A percentile compares a stretch with the other conserved stretches of the same genome.
phyloP scores from a whole-genome alignment of 208 protist species.

The Leptomonas pyrrhocoris region DNA sequence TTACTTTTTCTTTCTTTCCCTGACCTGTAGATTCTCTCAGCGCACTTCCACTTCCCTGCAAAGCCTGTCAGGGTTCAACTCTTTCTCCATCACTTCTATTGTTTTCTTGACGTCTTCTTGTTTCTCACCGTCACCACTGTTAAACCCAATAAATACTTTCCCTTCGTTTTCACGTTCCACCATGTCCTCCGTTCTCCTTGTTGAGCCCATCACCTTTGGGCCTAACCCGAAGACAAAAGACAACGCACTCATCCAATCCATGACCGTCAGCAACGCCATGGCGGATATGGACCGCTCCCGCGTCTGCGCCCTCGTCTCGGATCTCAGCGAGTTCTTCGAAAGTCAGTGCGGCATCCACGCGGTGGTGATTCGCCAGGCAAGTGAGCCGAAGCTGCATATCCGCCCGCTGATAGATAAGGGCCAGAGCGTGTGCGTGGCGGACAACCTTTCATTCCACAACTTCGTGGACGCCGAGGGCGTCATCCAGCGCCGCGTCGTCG shows the following conservation, averaged over 20 bases:
- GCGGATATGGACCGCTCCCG: conserved; percentile 40
- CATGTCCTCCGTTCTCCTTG: conserved; percentile 44
- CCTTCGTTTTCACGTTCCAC: not conserved
- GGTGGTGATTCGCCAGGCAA: conserved; percentile 29
- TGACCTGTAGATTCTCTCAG: too few relatives aligned
- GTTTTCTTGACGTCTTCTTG: too few relatives aligned
- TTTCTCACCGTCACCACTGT: too few relatives aligned
- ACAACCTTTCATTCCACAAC: conserved; percentile 74
- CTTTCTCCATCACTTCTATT: too few relatives aligned
- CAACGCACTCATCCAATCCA: conserved; percentile 32
- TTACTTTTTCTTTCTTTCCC: too few relatives aligned
- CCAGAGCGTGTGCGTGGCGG: conserved; percentile 47
- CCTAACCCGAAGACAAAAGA: conserved; percentile 22
- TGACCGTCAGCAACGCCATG: conserved; percentile 36
- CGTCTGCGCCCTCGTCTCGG: conserved; percentile 29
- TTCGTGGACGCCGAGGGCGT: conserved; percentile 58
- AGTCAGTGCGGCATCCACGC: conserved; percentile 23
- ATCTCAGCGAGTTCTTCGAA: conserved; percentile 26
- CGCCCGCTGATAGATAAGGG: conserved; percentile 42
- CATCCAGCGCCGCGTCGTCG: conserved; percentile 59
- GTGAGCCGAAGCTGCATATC: conserved; percentile 32
- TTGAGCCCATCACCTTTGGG: conserved; percentile 40
- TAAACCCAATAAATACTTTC: too few relatives aligned
- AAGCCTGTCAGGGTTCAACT: too few relatives aligned
- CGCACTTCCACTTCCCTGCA: too few relatives aligned